These are phyloP conservation scores for Reticulascus tulasneorum DNA, from an alignment of 2,329 filamentous ascomycete genomes.

Conservation along the genomic window DNA sequence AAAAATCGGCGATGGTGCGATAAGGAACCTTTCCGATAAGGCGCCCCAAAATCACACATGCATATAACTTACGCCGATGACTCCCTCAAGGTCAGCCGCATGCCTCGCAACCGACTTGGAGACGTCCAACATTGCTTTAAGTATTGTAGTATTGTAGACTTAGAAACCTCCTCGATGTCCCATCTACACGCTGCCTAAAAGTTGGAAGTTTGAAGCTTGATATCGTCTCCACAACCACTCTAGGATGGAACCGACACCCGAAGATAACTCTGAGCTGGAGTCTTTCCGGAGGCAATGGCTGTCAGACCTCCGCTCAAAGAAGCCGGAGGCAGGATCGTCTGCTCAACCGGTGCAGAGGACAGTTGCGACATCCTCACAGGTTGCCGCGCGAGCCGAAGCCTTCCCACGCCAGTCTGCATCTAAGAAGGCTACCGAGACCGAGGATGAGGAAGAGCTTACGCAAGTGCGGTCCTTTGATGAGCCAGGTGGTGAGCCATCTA, in stretches of 20 bases:
- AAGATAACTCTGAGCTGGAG: constrained; percentile 69
- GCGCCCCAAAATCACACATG: no score
- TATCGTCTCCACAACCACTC: no score
- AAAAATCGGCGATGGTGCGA: no score
- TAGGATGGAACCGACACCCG: constrained; percentile 16
- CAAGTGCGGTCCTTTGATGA: constrained; percentile 30
- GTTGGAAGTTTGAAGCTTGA: background rate
- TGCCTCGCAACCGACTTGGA: background rate
- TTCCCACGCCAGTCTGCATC: no score
- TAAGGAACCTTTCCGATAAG: no score
- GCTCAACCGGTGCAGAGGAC: constrained; percentile 13
- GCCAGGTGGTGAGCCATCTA: constrained; percentile 1
- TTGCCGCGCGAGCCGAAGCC: constrained; percentile 18
- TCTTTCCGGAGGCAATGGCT: constrained; percentile 83
- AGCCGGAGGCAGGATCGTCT: constrained; percentile 13
- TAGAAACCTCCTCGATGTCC: no score
- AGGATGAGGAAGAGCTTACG: constrained; percentile 32
- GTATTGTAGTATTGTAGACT: no score
- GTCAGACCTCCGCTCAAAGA: constrained; percentile 62
- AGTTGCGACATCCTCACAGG: constrained; percentile 21
- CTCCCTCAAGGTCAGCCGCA: background rate
- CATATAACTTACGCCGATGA: no score
- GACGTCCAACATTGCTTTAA: no score
- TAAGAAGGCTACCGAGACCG: constrained; percentile 11
- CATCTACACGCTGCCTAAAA: background rate